Evolutionary conservation across 495 filamentous ascomycete genomes (phyloP).

Genomic region (Aspergillus kassunensis): DNA sequence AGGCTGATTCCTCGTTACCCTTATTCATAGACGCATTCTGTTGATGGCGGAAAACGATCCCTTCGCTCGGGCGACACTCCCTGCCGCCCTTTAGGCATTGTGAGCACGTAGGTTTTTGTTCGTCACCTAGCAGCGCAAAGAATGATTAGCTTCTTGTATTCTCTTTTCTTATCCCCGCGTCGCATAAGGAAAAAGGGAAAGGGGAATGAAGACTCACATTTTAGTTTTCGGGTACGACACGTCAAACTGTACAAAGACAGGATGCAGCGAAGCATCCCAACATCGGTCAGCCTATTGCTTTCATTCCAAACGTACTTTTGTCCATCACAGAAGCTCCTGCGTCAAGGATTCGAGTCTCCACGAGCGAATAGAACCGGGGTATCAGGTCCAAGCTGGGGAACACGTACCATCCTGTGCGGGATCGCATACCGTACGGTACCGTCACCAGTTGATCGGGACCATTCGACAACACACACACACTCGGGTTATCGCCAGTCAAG

Average conservation of each 20-base stretch:
- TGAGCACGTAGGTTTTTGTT: constrained; percentile 54
- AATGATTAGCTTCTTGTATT: not conserved
- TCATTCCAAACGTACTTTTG: not conserved
- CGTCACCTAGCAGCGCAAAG: constrained; percentile 35
- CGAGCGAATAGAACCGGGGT: not conserved
- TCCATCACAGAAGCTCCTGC: not conserved
- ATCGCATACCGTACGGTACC: constrained; percentile 44
- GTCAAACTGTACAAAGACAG: constrained; percentile 42
- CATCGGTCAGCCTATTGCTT: constrained; percentile 7
- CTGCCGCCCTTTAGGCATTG: constrained; percentile 58
- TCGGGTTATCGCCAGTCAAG: no score
- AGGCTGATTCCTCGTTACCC: constrained; percentile 28
- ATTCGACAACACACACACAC: constrained; percentile 17
- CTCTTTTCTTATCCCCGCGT: not conserved
- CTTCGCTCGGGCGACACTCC: constrained; percentile 59
- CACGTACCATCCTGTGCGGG: constrained; percentile 49
- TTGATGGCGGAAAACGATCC: constrained; percentile 65
- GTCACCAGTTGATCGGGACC: constrained; percentile 27
- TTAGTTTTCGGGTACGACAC: constrained; percentile 60
- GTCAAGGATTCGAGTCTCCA: not conserved
- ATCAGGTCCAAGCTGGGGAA: not conserved
- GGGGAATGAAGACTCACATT: constrained; percentile 39
- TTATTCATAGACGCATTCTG: constrained; percentile 71
- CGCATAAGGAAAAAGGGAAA: not conserved
- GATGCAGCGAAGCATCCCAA: constrained; percentile 1